Evolutionary conservation across 805 yeast genomes (phyloP).

Genomic region (Schizosaccharomyces pombe): DNA sequence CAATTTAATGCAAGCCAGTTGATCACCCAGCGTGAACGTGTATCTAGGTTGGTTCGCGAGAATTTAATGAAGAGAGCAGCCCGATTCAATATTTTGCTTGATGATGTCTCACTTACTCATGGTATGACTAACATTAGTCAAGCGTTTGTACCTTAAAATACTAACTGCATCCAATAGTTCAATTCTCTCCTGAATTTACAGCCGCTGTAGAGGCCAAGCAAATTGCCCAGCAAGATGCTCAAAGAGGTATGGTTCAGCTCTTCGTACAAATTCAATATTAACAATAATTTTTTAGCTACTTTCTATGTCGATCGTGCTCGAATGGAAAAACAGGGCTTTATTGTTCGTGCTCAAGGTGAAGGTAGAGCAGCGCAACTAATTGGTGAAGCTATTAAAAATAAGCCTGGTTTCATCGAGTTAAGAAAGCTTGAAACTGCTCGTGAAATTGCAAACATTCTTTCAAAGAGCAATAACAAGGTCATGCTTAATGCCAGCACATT

Average conservation of each 20-base stretch:
- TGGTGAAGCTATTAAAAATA: conserved; percentile 96
- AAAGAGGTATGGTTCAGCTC: conserved; percentile 14
- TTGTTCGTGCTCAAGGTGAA: conserved; percentile 94
- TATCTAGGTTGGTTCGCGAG: conserved; percentile 74
- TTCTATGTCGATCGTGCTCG: conserved; percentile 89
- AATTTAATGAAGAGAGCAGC: conserved; percentile 75
- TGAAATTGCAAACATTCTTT: conserved; percentile 71
- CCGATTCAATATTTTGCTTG: conserved; percentile 65
- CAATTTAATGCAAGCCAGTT: conserved; percentile 95
- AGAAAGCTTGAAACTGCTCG: conserved; percentile 92
- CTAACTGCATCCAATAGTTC: conserved; percentile 26
- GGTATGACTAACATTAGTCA: no score
- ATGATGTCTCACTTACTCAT: conserved; percentile 86
- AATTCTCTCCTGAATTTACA: conserved; percentile 93
- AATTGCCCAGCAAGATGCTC: conserved; percentile 98
- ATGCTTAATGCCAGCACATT: conserved; percentile 79
- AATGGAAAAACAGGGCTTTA: conserved; percentile 92
- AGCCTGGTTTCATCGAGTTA: conserved; percentile 84
- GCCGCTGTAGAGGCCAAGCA: conserved; percentile 95
- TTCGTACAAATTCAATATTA: neutral
- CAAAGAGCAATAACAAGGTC: conserved; percentile 76
- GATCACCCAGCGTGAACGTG: conserved; percentile 96
- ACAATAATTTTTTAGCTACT: conserved; percentile 38
- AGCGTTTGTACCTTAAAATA: no score
- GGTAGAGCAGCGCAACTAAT: conserved; percentile 93